Evolutionary conservation across 2,329 filamentous ascomycete genomes (phyloP).

Genomic region (Lasiodiplodia theobromae): DNA sequence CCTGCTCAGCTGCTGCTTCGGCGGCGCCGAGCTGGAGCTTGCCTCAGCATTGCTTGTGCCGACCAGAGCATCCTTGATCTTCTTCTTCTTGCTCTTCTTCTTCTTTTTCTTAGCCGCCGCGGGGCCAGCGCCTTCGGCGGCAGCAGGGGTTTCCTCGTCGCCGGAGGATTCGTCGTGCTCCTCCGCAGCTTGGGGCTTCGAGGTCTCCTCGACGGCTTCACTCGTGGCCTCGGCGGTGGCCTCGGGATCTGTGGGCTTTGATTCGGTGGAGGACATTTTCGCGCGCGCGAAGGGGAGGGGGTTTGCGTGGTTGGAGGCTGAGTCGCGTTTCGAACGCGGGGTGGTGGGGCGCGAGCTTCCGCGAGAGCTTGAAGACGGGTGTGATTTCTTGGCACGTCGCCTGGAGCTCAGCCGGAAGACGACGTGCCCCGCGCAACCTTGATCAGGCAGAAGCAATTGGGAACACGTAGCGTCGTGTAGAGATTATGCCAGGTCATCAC

Average conservation of each 20-base stretch:
- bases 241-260: constrained; percentile 65
- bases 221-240: constrained; percentile 56
- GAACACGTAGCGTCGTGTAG: neutral
- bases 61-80: constrained; percentile 57
- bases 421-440: neutral
- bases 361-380: neutral
- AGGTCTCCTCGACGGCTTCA: constrained; percentile 34
- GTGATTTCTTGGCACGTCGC: constrained; percentile 13
- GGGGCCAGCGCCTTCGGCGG: constrained; percentile 29
- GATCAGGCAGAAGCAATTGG: neutral
- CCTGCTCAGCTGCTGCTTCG: constrained; percentile 40
- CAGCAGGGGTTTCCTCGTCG: constrained; percentile 49
- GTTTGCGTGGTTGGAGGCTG: constrained; percentile 2
- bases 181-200: constrained; percentile 41
- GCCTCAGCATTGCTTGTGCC: constrained; percentile 42
- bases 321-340: constrained; percentile 19
- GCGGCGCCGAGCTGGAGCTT: constrained; percentile 9
- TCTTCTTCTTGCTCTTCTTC: constrained; percentile 71
- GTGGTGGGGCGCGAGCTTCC: constrained; percentile 28
- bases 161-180: constrained; percentile 37
- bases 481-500: neutral
- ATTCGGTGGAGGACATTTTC: constrained; percentile 51
- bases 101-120: constrained; percentile 61
- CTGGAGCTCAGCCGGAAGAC: neutral
- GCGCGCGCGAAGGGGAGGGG: neutral